Evolutionary conservation across 371 early-diverging fungal genomes (phyloP).

Genomic region (Actinomortierella wolfii): DNA sequence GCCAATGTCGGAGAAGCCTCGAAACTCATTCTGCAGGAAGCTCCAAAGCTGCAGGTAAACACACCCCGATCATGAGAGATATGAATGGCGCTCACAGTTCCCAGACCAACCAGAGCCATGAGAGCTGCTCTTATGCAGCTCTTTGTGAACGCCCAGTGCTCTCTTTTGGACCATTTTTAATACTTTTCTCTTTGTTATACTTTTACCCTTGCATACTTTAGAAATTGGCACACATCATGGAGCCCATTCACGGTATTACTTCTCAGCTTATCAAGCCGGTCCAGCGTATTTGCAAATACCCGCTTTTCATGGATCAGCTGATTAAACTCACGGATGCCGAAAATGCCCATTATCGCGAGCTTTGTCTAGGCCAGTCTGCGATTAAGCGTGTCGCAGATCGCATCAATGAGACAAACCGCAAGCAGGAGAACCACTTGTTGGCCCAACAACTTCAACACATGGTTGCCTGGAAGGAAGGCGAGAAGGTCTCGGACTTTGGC

Average conservation of each 20-base stretch:
- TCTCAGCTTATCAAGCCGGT: conserved; percentile 96
- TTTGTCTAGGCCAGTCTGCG: conserved; percentile 76
- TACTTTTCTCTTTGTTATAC: conserved; percentile 1
- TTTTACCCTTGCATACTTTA: conserved; percentile 12
- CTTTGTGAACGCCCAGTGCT: background rate
- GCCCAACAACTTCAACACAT: conserved; percentile 80
- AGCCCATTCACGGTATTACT: conserved; percentile 85
- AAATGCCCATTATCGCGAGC: conserved; percentile 76
- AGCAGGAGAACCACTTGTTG: conserved; percentile 81
- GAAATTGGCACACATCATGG: conserved; percentile 72
- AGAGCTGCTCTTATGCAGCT: background rate
- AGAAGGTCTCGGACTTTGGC: conserved; percentile 76
- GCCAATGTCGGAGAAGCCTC: conserved; percentile 86
- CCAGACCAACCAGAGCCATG: too few species aligned
- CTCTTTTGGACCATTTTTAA: background rate
- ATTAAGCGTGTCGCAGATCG: conserved; percentile 88
- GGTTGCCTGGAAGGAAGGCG: conserved; percentile 86
- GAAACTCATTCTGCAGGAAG: conserved; percentile 55
- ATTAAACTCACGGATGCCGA: conserved; percentile 75
- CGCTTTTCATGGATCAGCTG: conserved; percentile 85
- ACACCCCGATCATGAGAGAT: too few species aligned
- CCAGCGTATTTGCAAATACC: conserved; percentile 97
- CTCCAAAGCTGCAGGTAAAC: conserved; percentile 53
- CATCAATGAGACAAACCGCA: conserved; percentile 91
- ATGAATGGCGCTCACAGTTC: too few species aligned